Percentiles rank a stretch among this genome's conserved stretches.
These are phyloP conservation scores for Tarenaya hassleriana DNA, from an alignment of 345 rosid species.

Conservation along the genomic window DNA sequence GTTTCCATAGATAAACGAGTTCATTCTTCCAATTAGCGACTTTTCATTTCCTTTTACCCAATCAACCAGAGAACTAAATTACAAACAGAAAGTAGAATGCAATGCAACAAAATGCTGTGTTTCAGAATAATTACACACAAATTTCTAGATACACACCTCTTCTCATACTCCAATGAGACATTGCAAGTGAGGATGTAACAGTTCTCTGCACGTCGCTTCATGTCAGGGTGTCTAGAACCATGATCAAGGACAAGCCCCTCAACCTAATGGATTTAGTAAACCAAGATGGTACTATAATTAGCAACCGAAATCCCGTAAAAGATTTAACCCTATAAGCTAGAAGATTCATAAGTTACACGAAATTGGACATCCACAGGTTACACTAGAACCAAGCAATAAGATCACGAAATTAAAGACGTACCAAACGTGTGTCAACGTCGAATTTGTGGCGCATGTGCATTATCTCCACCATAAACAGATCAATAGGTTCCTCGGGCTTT, in stretches of 20 bases:
- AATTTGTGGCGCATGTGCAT: constrained; percentile 99
- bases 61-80: constrained; percentile 4
- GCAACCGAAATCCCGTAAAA: constrained; percentile 4
- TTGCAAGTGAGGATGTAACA: constrained; percentile 93
- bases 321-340: background rate
- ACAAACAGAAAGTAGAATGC: too few species aligned
- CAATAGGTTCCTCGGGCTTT: constrained; percentile 86
- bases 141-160: constrained; percentile 49
- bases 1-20: too few species aligned
- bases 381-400: background rate
- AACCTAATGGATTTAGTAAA: constrained; percentile 42
- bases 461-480: constrained; percentile 98
- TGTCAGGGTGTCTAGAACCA: constrained; percentile 98
- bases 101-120: too few species aligned
- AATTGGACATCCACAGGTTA: background rate
- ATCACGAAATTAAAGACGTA: constrained; percentile 23
- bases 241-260: constrained; percentile 99
- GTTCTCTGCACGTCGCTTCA: constrained; percentile 95
- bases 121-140: too few species aligned
- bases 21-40: background rate
- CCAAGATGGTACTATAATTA: constrained; percentile 6
- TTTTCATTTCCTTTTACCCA: background rate
- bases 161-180: constrained; percentile 92
- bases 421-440: constrained; percentile 91
- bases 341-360: background rate